Base-by-base conservation (phyloP, 2,329 filamentous ascomycete genomes). In the Verticillium tricorpus region DNA sequence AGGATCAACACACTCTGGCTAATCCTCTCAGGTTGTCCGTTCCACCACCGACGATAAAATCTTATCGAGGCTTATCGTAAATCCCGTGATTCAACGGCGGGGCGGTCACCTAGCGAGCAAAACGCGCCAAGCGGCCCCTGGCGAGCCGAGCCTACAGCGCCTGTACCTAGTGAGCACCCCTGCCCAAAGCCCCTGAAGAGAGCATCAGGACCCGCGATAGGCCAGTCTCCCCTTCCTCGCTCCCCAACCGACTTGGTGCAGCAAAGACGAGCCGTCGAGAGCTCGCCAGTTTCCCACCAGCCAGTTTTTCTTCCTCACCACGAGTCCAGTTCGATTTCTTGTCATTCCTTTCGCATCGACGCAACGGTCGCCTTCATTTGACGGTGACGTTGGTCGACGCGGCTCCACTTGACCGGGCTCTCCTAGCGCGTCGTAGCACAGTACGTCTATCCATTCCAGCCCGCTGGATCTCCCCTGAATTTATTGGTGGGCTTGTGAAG, bases 401-500 rank as follows among this genome's bases (percentile, higher is more conserved):
- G 34, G 56, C 25, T 58, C 56, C 56, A 28, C 37, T 57, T 35
- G 31, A 22, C 32, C 32, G 40, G 17, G 22, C 19, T n/a, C 31
- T 15, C 34, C n/a, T 17, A 40, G 25, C 37, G 34, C 22, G 28
- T 22, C 32, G n/a, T 11, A 22, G 28, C 31, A 35, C 55, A 19
- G 55, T 35, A 35, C 32, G 55, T 57, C 54, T 56, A 35, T 19
- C 54, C 17, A 56, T 35, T 56, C 54, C 45, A 40, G 39, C 37
- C 56, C 57, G 32, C 19, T 58, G 37, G 19, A 32, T 14, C 12
- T 28, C 57, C 57, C 57, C 57, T 45, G 37, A 32, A 58, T 28
- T 45, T 45, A 28, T 50, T 50, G 45, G 45, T 50, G 57, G 57
- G 37, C 57, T 31, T n/a, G 28, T 45, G 57, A 50, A 58, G 57